Conservation (phyloP, 306 rosid species). For the Pyrus pyrifolia region DNA sequence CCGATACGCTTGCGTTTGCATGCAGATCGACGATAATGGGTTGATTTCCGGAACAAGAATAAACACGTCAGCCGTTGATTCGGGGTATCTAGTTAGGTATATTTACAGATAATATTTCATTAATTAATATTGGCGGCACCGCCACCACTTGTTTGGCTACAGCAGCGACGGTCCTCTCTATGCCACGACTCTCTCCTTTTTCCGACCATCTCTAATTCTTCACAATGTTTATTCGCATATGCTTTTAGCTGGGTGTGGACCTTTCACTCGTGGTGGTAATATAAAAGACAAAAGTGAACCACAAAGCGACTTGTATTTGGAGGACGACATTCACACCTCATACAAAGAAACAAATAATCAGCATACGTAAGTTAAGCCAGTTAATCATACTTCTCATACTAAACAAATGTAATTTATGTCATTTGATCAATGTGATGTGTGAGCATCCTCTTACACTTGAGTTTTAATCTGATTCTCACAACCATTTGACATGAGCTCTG, state of each 20-base stretch:
- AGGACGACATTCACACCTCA: no score
- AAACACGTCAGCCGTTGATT: background rate
- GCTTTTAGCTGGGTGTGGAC: background rate
- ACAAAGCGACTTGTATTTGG: no score
- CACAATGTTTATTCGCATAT: background rate
- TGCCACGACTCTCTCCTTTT: background rate
- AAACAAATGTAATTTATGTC: no score
- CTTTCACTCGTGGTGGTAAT: background rate
- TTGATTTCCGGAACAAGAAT: background rate
- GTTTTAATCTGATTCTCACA: no score
- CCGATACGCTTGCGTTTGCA: no score
- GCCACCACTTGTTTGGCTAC: background rate
- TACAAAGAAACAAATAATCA: no score
- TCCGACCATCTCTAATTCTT: background rate
- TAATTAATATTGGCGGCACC: background rate
- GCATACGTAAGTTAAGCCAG: rapidly evolving
- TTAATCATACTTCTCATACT: no score
- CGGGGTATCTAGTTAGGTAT: background rate
- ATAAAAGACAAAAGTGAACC: background rate
- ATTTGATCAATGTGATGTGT: no score
- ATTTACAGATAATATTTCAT: background rate
- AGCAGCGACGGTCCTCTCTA: background rate
- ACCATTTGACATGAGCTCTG: no score
- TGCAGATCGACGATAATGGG: no score
- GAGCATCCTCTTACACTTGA: no score